phyloP scores from a whole-genome alignment of 305 asterid species.

The Vinca major region DNA sequence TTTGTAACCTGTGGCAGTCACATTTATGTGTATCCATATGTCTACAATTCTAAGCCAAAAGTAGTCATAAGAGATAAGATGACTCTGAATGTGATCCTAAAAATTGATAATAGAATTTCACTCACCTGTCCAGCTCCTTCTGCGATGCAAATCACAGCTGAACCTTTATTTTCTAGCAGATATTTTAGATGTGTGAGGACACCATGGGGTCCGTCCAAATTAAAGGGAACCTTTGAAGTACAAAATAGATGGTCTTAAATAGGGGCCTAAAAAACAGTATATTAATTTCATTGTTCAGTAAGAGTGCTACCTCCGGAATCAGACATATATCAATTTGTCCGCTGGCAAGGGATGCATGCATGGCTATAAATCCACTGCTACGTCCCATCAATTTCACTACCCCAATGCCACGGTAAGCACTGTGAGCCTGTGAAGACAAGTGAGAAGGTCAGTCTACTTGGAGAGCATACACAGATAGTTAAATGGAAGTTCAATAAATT shows the following conservation, averaged over 20 bases:
- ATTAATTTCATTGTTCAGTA: conserved; percentile 8
- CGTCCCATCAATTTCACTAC: conserved; percentile 97
- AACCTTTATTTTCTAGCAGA: conserved; percentile 81
- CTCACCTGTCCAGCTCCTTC: conserved; percentile 98
- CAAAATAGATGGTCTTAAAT: conserved; percentile 15
- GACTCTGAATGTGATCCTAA: conserved; percentile 2
- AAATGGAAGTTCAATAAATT: neutral
- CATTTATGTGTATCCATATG: neutral
- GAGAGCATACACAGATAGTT: neutral
- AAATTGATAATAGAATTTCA: conserved; percentile 9
- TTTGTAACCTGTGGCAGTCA: neutral
- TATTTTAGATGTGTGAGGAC: conserved; percentile 71
- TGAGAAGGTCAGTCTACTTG: conserved; percentile 3
- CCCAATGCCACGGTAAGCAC: conserved; percentile 94
- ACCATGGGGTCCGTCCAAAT: conserved; percentile 93
- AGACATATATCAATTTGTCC: conserved; percentile 94
- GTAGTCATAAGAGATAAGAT: neutral
- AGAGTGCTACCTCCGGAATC: conserved; percentile 72
- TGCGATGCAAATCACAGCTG: conserved; percentile 91
- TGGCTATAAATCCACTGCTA: conserved; percentile 88
- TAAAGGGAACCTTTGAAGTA: conserved; percentile 54
- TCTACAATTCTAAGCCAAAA: neutral
- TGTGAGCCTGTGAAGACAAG: conserved; percentile 65
- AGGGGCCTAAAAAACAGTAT: neutral
- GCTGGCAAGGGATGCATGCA: conserved; percentile 98